A percentile compares a stretch with the other conserved stretches of the same genome.
Evolutionary conservation across 1,284 basidiomycete genomes (phyloP).

Genomic region (Naganishia sp.): DNA sequence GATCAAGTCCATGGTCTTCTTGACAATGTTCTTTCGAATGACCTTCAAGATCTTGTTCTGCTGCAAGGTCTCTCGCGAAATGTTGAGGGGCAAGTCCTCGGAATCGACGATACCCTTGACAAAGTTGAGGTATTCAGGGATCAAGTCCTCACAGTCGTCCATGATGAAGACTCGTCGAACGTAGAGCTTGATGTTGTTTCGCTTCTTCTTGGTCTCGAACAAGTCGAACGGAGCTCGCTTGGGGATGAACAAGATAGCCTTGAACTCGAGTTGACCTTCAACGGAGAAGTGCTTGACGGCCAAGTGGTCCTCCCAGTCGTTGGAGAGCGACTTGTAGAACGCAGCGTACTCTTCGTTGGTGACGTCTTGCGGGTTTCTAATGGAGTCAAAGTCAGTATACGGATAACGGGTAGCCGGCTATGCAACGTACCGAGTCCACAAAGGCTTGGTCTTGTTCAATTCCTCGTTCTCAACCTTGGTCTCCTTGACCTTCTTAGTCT

Average conservation of each 20-base stretch:
- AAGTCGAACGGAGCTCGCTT: constrained; percentile 99
- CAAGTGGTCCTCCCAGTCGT: constrained; percentile 99
- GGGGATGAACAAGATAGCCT: constrained; percentile 95
- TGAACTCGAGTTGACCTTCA: constrained; percentile 99
- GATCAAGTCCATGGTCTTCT: constrained; percentile 96
- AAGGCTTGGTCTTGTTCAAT: constrained; percentile 99
- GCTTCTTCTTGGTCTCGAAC: constrained; percentile 99
- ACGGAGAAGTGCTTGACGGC: constrained; percentile 99
- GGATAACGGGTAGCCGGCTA: neutral
- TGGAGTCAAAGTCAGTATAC: neutral
- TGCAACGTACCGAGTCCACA: constrained; percentile 76
- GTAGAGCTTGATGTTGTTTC: constrained; percentile 99
- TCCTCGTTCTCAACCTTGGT: constrained; percentile 87
- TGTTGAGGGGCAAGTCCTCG: constrained; percentile 99
- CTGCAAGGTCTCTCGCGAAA: constrained; percentile 99
- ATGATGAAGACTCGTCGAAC: constrained; percentile 99
- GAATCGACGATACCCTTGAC: constrained; percentile 99
- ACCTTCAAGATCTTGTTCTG: constrained; percentile 99
- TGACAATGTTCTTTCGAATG: constrained; percentile 93
- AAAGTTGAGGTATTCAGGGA: constrained; percentile 99
- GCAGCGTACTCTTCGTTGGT: constrained; percentile 87
- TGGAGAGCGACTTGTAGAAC: constrained; percentile 99
- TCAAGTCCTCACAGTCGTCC: constrained; percentile 99
- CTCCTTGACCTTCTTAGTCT: constrained; percentile 97
- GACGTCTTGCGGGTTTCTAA: constrained; percentile 88